Base-by-base conservation (phyloP, 1,139 yeast genomes). In the Wickerhamiella infanticola region DNA sequence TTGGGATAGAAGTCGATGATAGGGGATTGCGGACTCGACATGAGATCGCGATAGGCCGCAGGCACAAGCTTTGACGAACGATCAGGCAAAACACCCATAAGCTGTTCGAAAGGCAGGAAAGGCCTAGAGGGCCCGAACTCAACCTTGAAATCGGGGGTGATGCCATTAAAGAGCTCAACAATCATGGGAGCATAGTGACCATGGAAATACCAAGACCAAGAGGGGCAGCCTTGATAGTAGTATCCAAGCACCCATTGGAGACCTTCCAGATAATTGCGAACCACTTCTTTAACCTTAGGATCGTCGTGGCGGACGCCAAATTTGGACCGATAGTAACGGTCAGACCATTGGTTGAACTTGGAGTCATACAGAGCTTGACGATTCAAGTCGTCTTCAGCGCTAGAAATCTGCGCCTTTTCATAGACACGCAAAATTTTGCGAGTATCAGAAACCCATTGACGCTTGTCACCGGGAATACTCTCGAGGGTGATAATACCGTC, bases 101-200 rank as follows among this genome's bases (percentile, higher is more conserved):
- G 73, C 66, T 93, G 99, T 61, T 90, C 94, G 63, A 85, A 90
- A 7, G 99, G 98, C 50, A 71, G 76, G 66, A 90, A 86, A 0
- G 98, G 98, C 9, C 63, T 60, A 4, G 94, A 88, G 54, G 72
- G 63, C 23, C 79, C 77, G 58, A 88, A 88, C 33, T 68, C 62
- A 56, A 88, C 66, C 51, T 75, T 66, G 2, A 75, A 80, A 33
- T 73, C 76, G 39, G 61, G 65, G 40, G 55, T 48, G 43, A 75
- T 68, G 18, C 81, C 73, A 4, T 41, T 37, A 27, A 52, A 50
- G 56, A 93, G 81, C 61, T 93, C 99, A 3, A 82, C 73, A 0
- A 96, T 97, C 71, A 90, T 86, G 24, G 99, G 98, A 0, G 98
- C 97, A 65, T 93, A 93, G 61, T 93, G 98, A 60, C 79, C 86